phyloP scores from a whole-genome alignment of 2,329 filamentous ascomycete species.

The Stylonectria norvegica region DNA sequence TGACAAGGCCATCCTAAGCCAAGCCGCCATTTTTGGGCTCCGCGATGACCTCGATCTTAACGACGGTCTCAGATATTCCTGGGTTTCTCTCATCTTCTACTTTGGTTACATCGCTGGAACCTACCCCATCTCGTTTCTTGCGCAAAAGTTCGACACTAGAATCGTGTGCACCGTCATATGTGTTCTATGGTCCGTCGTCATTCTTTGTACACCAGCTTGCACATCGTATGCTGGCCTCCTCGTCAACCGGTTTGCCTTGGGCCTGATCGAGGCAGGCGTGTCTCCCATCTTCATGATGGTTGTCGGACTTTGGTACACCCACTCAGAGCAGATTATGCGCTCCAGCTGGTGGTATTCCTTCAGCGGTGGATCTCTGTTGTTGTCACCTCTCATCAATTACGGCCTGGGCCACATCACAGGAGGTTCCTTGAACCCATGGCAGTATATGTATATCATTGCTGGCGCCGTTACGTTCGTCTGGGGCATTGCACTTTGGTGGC shows the following conservation, averaged over 20 bases:
- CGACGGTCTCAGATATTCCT: slow-evolving; percentile 28
- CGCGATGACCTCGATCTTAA: slow-evolving; percentile 26
- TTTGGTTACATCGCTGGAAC: slow-evolving; percentile 32
- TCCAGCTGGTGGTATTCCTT: slow-evolving; percentile 38
- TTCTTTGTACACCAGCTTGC: slow-evolving; percentile 33
- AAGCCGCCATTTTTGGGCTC: slow-evolving; percentile 32
- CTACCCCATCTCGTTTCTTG: slow-evolving; percentile 30
- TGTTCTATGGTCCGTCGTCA: slow-evolving; percentile 30
- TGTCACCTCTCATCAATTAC: slow-evolving; percentile 34
- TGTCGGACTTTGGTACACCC: slow-evolving; percentile 39
- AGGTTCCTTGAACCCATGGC: slow-evolving; percentile 28
- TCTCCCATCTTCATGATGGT: slow-evolving; percentile 36
- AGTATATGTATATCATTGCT: slow-evolving; percentile 36
- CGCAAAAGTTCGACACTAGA: slow-evolving; percentile 27
- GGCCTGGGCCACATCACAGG: slow-evolving; percentile 32
- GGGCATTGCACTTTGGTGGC: slow-evolving; percentile 24
- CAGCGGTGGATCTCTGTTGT: slow-evolving; percentile 35
- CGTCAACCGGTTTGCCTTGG: slow-evolving; percentile 36
- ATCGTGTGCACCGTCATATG: slow-evolving; percentile 29
- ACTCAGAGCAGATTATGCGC: slow-evolving; percentile 35
- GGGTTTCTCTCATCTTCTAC: slow-evolving; percentile 33
- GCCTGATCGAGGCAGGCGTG: slow-evolving; percentile 33
- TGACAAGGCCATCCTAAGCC: slow-evolving; percentile 26
- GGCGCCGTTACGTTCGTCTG: slow-evolving; percentile 30
- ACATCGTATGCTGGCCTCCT: slow-evolving; percentile 31